Conservation (phyloP, 805 yeast species). For the Barnettozyma sp. region DNA sequence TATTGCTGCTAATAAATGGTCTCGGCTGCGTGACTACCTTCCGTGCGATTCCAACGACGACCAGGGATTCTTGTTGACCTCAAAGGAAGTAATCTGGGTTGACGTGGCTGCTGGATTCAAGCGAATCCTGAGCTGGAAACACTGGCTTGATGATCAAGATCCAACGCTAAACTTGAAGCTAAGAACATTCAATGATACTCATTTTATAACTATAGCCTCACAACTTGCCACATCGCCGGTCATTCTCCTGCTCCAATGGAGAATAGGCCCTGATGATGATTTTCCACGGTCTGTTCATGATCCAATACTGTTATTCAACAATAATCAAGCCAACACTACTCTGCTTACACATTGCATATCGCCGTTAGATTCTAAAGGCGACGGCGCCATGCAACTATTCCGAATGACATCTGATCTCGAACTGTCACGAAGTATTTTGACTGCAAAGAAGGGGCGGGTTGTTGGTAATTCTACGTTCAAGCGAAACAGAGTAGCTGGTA, state of each 20-base stretch:
- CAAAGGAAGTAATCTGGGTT: constrained; percentile 57
- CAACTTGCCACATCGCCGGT: constrained; percentile 28
- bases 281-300: constrained; percentile 34
- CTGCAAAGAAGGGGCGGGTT: neutral
- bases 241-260: constrained; percentile 31
- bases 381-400: neutral
- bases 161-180: constrained; percentile 40
- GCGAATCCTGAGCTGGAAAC: constrained; percentile 67
- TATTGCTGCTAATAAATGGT: constrained; percentile 8
- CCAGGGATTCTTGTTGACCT: constrained; percentile 51
- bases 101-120: constrained; percentile 30
- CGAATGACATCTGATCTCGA: neutral
- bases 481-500: no score
- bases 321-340: constrained; percentile 4
- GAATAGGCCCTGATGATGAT: constrained; percentile 25
- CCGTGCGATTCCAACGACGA: constrained; percentile 25
- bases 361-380: constrained; percentile 4
- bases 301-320: constrained; percentile 21
- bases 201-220: constrained; percentile 25
- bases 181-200: constrained; percentile 19
- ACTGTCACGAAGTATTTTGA: neutral
- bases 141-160: constrained; percentile 50
- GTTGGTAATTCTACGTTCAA: neutral
- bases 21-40: constrained; percentile 35
- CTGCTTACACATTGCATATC: constrained; percentile 3